phyloP scores from a whole-genome alignment of 148 eudicot genomes.

The Pharnaceum exiguum region DNA sequence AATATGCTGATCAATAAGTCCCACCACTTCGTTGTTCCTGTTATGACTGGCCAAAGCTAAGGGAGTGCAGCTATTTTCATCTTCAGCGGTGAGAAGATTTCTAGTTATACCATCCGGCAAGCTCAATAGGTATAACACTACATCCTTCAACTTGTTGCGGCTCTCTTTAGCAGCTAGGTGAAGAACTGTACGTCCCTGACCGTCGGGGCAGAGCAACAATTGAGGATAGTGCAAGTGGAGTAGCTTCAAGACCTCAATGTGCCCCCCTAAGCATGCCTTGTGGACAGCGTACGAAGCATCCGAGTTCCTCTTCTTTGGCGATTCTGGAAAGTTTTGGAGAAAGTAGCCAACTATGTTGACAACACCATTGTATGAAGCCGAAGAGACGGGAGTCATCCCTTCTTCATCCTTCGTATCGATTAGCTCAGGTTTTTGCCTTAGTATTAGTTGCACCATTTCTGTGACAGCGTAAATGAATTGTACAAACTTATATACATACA shows the following conservation, averaged over 20 bases:
- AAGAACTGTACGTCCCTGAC: slow-evolving; percentile 1
- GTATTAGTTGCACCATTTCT: background rate
- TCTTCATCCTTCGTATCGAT: background rate
- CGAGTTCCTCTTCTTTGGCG: background rate
- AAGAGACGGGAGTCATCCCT: background rate
- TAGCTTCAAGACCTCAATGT: background rate
- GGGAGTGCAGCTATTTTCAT: background rate
- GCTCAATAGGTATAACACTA: slow-evolving; percentile 10
- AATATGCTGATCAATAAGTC: background rate
- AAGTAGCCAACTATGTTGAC: background rate
- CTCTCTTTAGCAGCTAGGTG: slow-evolving; percentile 6
- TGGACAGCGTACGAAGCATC: background rate
- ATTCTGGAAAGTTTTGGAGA: background rate
- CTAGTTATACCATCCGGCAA: background rate
- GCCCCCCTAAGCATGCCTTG: slow-evolving; percentile 7
- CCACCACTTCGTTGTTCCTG: background rate
- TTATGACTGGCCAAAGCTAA: background rate
- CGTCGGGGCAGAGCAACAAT: background rate
- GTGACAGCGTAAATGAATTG: too few species aligned
- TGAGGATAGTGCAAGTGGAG: background rate
- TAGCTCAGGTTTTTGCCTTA: background rate
- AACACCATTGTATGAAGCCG: background rate
- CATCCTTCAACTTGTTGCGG: slow-evolving; percentile 1
- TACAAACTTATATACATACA: too few species aligned
- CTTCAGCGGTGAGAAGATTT: background rate